These are phyloP conservation scores for Tulasnella sp. DNA, from an alignment of 768 basidiomycete species.

Conservation along the genomic window DNA sequence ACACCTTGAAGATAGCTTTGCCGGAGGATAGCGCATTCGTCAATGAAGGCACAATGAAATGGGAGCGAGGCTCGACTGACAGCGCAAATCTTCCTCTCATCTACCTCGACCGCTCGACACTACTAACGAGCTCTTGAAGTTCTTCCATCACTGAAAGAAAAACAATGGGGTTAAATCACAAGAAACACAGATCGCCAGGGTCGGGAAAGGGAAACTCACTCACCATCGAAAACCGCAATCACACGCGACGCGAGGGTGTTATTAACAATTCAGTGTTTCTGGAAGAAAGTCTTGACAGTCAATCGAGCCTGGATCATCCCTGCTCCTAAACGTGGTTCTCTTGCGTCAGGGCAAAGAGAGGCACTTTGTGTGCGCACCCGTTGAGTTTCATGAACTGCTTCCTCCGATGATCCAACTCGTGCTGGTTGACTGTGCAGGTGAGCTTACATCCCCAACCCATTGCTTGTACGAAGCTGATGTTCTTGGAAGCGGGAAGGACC, in stretches of 20 bases:
- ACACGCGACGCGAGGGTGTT: constrained; percentile 93
- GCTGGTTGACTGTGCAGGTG: constrained; percentile 75
- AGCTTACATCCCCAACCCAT: background rate
- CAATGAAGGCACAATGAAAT: constrained; percentile 12
- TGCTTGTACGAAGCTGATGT: background rate
- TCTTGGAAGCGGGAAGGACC: too few relatives aligned
- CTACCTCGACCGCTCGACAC: constrained; percentile 97
- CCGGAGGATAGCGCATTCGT: background rate
- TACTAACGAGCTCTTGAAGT: constrained; percentile 95
- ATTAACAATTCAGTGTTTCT: constrained; percentile 98
- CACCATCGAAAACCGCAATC: constrained; percentile 98
- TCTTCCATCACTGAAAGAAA: constrained; percentile 83
- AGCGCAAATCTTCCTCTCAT: constrained; percentile 92
- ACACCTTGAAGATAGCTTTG: constrained; percentile 98
- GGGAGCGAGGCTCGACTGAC: constrained; percentile 53
- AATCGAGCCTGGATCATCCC: constrained; percentile 96
- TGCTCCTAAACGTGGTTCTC: constrained; percentile 41
- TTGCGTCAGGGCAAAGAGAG: constrained; percentile 16
- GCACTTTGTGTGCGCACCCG: constrained; percentile 53
- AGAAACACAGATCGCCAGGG: background rate
- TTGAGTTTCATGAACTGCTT: constrained; percentile 99
- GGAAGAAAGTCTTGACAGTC: constrained; percentile 98
- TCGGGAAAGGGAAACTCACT: constrained; percentile 66
- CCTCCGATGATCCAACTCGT: constrained; percentile 93
- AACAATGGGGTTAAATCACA: background rate